A percentile compares a stretch with the other conserved stretches of the same genome.
Evolutionary conservation across 176 grass and related monocot species (phyloP).

Genomic region (Pontederia crassipes): DNA sequence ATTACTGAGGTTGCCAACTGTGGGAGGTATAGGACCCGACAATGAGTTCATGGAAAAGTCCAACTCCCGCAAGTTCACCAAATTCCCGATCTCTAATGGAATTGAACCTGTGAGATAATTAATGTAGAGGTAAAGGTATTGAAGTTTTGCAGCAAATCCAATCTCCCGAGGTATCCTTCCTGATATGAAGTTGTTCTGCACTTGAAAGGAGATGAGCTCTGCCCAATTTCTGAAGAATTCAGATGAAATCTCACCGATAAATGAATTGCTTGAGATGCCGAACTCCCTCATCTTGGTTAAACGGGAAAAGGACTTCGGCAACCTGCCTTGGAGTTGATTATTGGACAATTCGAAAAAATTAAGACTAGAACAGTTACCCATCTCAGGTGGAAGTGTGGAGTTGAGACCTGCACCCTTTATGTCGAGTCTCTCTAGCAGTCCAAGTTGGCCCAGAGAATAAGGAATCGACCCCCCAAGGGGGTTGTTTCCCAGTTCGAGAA

Average conservation of each 20-base stretch:
- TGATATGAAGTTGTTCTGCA: conserved; percentile 37
- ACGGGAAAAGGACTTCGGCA: neutral
- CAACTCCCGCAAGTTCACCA: conserved; percentile 29
- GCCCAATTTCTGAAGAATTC: conserved; percentile 62
- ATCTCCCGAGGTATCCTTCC: conserved; percentile 38
- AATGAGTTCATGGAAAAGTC: conserved; percentile 3
- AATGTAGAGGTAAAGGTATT: neutral
- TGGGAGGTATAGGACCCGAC: conserved; percentile 10
- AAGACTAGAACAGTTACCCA: conserved; percentile 45
- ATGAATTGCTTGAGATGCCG: conserved; percentile 56
- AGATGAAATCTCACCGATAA: conserved; percentile 39
- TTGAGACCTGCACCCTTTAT: conserved; percentile 31
- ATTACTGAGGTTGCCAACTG: conserved; percentile 1
- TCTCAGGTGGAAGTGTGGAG: conserved; percentile 43
- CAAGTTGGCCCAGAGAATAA: conserved; percentile 6
- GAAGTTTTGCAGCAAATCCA: conserved; percentile 19
- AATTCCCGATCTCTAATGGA: conserved; percentile 41
- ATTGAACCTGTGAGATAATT: conserved; percentile 46
- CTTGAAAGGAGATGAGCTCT: conserved; percentile 45
- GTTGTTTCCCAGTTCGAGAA: no score
- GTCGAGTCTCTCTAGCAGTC: conserved; percentile 35
- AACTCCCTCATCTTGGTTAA: conserved; percentile 10
- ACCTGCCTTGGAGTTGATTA: conserved; percentile 6
- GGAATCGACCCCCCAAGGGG: no score
- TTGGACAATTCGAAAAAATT: neutral